Base-by-base conservation (phyloP, 306 rosid species). In the Purshia tridentata region DNA sequence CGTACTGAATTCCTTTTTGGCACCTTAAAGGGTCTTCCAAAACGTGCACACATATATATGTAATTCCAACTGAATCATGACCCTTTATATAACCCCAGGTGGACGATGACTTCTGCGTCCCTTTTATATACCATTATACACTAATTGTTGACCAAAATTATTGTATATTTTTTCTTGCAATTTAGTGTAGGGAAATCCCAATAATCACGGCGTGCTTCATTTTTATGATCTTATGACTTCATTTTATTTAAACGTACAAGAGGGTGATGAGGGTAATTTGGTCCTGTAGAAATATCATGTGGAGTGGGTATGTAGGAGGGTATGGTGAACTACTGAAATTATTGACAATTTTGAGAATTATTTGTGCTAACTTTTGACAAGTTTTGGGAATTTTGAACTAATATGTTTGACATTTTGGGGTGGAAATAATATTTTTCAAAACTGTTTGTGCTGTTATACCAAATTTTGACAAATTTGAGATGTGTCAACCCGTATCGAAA, bases 371-470 rank as follows among this genome's bases (percentile, higher is more conserved):
- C 22, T 50, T 54, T 20, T 70, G 74, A 70, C 63, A 19, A 39
- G 41, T 54, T 70, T 70, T 55, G 41, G 29, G 20, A 44, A 14
- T 70, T 19, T 19, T 56, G 6, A 69, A 69, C 63, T 6, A 69
- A 41, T n/a, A 70, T 29, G 18, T 20, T 70, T 70, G 74, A 70
- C 51, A 18, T 70, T 69, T 40, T 11, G 44, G 37, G 19, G 9
- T 40, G 2, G 20, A 40, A 29, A 29, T 23, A 37, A 13, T 52
- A 39, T 18, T 37, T 53, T 51, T 18, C 61, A 14, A 37, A n/a
- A 16, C 22, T 14, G 62, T 69, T 69, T 69, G 61, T 52, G 73
- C 62, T 39, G 50, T 39, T 52, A 39, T 54, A 41, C 74, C 64
- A 70, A 54, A 54, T 20, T 70, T 70, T 70, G 64, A 70, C 64